Base-by-base conservation (phyloP, 306 rosid species). In the Fragaria ananassa region DNA sequence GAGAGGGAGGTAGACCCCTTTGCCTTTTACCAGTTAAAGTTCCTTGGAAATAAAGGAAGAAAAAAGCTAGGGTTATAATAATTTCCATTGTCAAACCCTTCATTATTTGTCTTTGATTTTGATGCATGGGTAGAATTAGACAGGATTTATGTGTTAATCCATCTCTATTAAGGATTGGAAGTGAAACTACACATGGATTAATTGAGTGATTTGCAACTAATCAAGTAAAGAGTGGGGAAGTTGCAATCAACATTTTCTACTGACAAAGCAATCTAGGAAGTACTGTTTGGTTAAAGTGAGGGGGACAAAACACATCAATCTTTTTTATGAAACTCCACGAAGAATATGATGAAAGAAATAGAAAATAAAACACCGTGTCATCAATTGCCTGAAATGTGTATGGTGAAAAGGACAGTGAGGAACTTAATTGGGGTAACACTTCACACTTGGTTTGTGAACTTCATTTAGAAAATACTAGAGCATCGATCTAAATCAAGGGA, bases 161-260 rank as follows among this genome's bases (percentile, higher is more conserved):
- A 35, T 19, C 63, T 54, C 74, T 39, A 65, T 37, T 74, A 79
- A 71, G 51, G 88, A 83, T 90, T 79, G 88, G 81, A 83, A 89
- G 74, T 63, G 79, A 86, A 86, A 87, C 74, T 86, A 79, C 76
- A 85, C 85, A 72, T 76, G 56, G 83, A 58, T 88, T 31, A 51
- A 37, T 85, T 88, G 89, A 86, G 88, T 89, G 91, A 80, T 83
- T 84, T 86, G 90, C 85, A 89, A 91, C 90, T 42, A 72, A 87
- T 79, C 39, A 79, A 18, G 29, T 58, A 58, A 76, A 79, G 84
- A 80, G 90, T 79, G 89, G 88, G 90, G 87, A 87, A 84, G 83
- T 80, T 86, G 92, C 90, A 84, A 86, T 84, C 91, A 64, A 80
- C 80, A 78, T 86, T 86, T 83, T 89, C 87, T 76, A 76, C 68